phyloP scores from a whole-genome alignment of 225 moss, liverwort and hornwort species.

The Polytrichum commune region DNA sequence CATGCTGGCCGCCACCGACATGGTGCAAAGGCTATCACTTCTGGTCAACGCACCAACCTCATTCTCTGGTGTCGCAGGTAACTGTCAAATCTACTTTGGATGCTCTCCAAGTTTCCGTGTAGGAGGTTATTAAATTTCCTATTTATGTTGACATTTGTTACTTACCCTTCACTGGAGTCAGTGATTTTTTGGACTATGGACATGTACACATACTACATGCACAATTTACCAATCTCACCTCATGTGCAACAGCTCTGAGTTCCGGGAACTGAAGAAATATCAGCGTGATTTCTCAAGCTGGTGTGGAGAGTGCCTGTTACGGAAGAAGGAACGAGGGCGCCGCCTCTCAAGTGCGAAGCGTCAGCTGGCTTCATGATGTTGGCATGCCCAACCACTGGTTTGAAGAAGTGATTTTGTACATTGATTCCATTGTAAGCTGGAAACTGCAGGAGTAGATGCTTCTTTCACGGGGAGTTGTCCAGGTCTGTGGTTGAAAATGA shows the following conservation, averaged over 20 bases:
- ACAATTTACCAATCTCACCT: not conserved
- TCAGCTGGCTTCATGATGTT: constrained; percentile 69
- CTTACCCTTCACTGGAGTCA: too few relatives aligned
- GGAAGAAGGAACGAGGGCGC: constrained; percentile 80
- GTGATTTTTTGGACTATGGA: too few relatives aligned
- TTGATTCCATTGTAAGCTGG: constrained; percentile 39
- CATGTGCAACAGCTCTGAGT: constrained; percentile 69
- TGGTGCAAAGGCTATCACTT: constrained; percentile 94
- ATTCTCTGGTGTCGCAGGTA: constrained; percentile 98
- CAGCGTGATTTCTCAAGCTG: constrained; percentile 98
- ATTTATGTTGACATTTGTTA: too few relatives aligned
- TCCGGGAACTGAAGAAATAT: constrained; percentile 97
- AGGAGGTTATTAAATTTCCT: not conserved
- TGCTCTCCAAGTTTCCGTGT: not conserved
- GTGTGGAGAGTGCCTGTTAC: constrained; percentile 92
- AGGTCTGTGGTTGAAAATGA: constrained; percentile 23
- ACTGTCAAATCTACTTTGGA: not conserved
- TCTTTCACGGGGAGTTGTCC: constrained; percentile 10
- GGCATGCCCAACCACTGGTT: constrained; percentile 1
- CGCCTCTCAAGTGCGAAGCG: constrained; percentile 86
- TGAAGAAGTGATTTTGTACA: constrained; percentile 32
- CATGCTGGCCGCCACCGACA: constrained; percentile 98
- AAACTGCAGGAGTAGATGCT: constrained; percentile 25
- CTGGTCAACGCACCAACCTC: constrained; percentile 91
- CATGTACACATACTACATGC: not conserved